Evolutionary conservation across 75 land plant genomes (phyloP).

Genomic region (Cupressus sempervirens): DNA sequence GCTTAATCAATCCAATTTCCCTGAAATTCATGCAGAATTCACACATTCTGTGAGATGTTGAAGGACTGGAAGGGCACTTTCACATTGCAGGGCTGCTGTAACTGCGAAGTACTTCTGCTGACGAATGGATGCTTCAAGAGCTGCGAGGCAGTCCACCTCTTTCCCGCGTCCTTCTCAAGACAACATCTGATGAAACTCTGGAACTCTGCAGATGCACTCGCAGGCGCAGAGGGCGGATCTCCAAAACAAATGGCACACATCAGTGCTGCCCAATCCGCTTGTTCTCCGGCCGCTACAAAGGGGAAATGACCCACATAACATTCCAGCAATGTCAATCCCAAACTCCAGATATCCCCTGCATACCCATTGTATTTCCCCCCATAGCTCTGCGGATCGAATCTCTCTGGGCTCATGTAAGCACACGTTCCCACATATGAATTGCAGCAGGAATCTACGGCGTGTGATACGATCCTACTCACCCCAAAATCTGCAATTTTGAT

Average conservation of each 20-base stretch:
- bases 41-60: neutral
- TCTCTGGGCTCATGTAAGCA: no score
- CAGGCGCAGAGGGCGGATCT: conserved; percentile 47
- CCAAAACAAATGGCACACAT: conserved; percentile 24
- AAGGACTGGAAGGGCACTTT: neutral
- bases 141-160: conserved; percentile 40
- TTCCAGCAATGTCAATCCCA: conserved; percentile 58
- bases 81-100: neutral
- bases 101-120: neutral
- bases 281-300: conserved; percentile 46
- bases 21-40: neutral
- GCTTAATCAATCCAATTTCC: no score
- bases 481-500: no score
- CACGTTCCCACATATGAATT: no score
- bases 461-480: no score
- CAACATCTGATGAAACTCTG: conserved; percentile 44
- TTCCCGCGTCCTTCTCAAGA: conserved; percentile 52
- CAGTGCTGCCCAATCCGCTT: conserved; percentile 73
- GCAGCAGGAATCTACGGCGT: no score
- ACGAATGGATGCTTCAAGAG: conserved; percentile 54
- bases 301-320: conserved; percentile 64
- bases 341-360: neutral
- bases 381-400: no score
- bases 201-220: conserved; percentile 49
- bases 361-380: no score